These are phyloP conservation scores for Acrodontium crateriforme DNA, from an alignment of 2,329 filamentous ascomycete species.

Conservation along the genomic window DNA sequence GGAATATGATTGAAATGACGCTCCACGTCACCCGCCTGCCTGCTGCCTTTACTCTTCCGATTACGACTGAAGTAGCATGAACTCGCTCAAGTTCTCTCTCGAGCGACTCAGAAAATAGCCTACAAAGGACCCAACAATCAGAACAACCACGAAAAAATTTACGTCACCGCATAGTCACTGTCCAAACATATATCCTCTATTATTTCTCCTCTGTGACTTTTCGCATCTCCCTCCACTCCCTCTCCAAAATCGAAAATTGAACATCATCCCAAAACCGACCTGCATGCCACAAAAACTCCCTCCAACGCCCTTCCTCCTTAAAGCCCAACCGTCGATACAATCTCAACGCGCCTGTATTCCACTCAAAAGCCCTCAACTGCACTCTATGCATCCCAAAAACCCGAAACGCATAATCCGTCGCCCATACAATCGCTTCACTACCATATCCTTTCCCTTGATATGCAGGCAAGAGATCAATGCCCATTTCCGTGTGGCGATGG, in stretches of 20 bases:
- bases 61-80: too few relatives aligned
- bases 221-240: conserved; percentile 23
- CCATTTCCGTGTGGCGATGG: conserved; percentile 31
- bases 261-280: conserved; percentile 25
- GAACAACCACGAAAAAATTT: too few relatives aligned
- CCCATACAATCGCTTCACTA: conserved; percentile 35
- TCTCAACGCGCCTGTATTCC: conserved; percentile 29
- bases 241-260: conserved; percentile 26
- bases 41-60: too few relatives aligned
- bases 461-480: conserved; percentile 22
- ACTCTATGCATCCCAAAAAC: conserved; percentile 33
- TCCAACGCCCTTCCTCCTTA: conserved; percentile 28
- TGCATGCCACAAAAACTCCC: conserved; percentile 31
- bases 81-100: too few relatives aligned
- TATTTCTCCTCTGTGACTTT: conserved; percentile 1
- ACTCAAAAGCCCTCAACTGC: conserved; percentile 27
- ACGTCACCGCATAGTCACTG: too few relatives aligned
- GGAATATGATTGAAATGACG: too few relatives aligned
- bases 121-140: too few relatives aligned
- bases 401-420: conserved; percentile 34
- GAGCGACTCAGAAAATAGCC: too few relatives aligned
- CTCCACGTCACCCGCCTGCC: too few relatives aligned
- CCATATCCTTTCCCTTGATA: conserved; percentile 34
- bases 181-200: too few relatives aligned
- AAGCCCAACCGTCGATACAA: conserved; percentile 37